phyloP scores from a whole-genome alignment of 129 eudicot genomes.

The Solidago caesia region DNA sequence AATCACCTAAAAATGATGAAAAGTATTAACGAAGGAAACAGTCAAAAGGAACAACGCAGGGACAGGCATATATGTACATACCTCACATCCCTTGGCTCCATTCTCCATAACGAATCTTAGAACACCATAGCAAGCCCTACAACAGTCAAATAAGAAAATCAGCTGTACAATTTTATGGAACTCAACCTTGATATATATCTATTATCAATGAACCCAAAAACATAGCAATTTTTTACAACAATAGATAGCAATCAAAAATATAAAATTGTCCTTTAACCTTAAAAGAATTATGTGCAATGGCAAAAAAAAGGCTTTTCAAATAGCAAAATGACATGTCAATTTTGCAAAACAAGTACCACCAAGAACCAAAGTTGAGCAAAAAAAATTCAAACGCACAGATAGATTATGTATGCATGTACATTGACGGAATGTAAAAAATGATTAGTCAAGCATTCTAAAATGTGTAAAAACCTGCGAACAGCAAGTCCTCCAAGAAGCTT shows the following conservation, averaged over 20 bases:
- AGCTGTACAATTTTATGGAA: background rate
- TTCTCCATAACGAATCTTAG: constrained; percentile 68
- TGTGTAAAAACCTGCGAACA: constrained; percentile 46
- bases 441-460: background rate
- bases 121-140: constrained; percentile 77
- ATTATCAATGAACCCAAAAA: background rate
- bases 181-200: background rate
- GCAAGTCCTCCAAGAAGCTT: constrained; percentile 73
- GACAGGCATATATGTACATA: constrained; percentile 11
- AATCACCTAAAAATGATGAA: constrained; percentile 36
- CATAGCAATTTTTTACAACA: background rate
- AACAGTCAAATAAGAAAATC: background rate
- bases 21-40: background rate
- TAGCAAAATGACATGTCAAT: background rate
- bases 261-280: background rate
- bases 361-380: background rate
- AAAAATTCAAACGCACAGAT: background rate
- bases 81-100: constrained; percentile 85
- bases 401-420: background rate
- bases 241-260: background rate
- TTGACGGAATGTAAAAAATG: background rate
- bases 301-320: background rate
- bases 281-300: background rate
- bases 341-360: background rate
- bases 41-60: background rate